These are phyloP conservation scores for Ogataea siamensis DNA, from an alignment of 805 yeast species.

Conservation along the genomic window DNA sequence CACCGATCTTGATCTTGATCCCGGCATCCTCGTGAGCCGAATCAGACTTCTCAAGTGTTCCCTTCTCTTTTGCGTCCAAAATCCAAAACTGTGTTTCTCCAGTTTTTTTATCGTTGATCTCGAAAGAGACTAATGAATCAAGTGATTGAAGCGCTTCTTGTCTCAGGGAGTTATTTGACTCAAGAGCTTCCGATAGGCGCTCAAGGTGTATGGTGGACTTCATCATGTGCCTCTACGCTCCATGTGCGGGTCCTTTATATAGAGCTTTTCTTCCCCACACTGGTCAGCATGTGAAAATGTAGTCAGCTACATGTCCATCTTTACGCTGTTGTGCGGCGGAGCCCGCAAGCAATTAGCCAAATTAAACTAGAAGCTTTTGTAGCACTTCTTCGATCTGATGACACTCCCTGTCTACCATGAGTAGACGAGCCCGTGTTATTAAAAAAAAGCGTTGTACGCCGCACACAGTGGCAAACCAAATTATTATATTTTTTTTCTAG, in stretches of 20 bases:
- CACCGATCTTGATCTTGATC: conserved; percentile 62
- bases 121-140: conserved; percentile 48
- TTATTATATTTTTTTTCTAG: no score
- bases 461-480: no score
- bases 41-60: conserved; percentile 34
- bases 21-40: conserved; percentile 48
- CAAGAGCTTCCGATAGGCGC: conserved; percentile 17
- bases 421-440: not conserved
- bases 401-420: not conserved
- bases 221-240: conserved; percentile 4
- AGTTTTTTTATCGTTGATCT: conserved; percentile 61
- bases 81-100: conserved; percentile 57
- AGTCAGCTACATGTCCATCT: not conserved
- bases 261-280: conserved; percentile 15
- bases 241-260: conserved; percentile 4
- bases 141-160: conserved; percentile 30
- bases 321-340: not conserved
- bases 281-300: conserved; percentile 16
- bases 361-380: no score
- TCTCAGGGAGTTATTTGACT: conserved; percentile 19
- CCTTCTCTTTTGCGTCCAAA: conserved; percentile 63
- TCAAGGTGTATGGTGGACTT: conserved; percentile 19
- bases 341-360: no score
- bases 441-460: no score
- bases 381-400: no score